Evolutionary conservation across 2,329 filamentous ascomycete species (phyloP), one percentile per base, ranked within the genome.

Genomic region (Penicillium crustosum): DNA sequence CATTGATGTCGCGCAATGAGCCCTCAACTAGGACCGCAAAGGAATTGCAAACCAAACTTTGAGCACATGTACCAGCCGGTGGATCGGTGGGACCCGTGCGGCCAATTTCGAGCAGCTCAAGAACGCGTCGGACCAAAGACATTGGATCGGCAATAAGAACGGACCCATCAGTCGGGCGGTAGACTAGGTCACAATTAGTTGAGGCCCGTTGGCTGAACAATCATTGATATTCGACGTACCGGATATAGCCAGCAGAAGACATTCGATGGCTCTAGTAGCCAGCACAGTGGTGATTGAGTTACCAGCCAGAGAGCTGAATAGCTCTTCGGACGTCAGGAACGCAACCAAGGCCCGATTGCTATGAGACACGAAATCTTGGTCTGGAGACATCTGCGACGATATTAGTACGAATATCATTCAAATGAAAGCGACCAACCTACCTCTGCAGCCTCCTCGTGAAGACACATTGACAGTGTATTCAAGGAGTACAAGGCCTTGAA

Each of bases 401-500:
- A 1, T 42, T 50, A 50, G 39, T n/a, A 49, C n/a, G 21, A 9
- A 25, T 8, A 29, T 29, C 9, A 35, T 44, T 39, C 19, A 25
- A 35, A 7, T 2, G 4, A 9, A 23, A 43, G 10, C 13, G 33
- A 49, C 38, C 4, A 49, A 61, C 33, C 51, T 33, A 56, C 53
- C 58, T 53, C 59, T 15, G 70, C 73, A 60, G 77, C 74, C 69
- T 77, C 77, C 60, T 74, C 75, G 27, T 79, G 76, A 39, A 91
- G 79, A 69, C 87, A 88, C 54, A 86, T 82, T 23, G 80, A 77
- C 39, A 96, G 78, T 0, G 87, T 84, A 67, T 88, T 82, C 1
- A 91, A 75, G 3, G 88, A 88, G 70, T 93, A 95, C 0, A 92
- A 79, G 2, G 86, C 86, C 65, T 88, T 89, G 78, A 86, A 92